Evolutionary conservation across 305 asterid genomes (phyloP).

Genomic region (Fraxinus baroniana): DNA sequence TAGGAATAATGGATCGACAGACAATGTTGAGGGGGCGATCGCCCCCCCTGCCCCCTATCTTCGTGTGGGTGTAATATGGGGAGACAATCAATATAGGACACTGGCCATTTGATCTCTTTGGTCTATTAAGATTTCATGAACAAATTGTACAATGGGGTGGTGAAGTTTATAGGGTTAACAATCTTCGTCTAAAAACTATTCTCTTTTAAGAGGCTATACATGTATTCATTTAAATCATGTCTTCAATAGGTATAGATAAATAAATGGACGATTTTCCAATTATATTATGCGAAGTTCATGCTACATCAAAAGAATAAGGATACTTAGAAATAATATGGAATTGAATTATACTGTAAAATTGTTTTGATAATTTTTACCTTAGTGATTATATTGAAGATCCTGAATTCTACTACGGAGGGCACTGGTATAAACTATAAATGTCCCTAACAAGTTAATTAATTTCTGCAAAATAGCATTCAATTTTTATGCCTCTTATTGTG

Average conservation of each 20-base stretch:
- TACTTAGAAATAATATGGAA: constrained; percentile 29
- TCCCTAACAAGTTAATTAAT: constrained; percentile 24
- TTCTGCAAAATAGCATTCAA: no score
- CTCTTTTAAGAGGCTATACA: no score
- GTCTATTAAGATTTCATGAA: constrained; percentile 25
- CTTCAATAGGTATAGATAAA: constrained; percentile 41
- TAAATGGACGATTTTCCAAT: constrained; percentile 35
- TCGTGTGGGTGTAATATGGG: constrained; percentile 63
- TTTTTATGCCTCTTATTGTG: no score
- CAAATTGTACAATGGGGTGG: constrained; percentile 70
- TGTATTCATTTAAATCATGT: no score
- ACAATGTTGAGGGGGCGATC: no score
- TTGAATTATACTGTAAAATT: constrained; percentile 42
- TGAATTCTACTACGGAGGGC: constrained; percentile 69
- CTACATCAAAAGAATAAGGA: constrained; percentile 42
- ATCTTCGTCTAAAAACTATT: not conserved
- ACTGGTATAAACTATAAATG: constrained; percentile 52
- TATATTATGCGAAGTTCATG: constrained; percentile 30
- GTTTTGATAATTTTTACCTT: constrained; percentile 36
- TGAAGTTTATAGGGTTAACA: constrained; percentile 50
- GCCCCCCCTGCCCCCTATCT: no score
- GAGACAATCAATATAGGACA: constrained; percentile 35
- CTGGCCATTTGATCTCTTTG: constrained; percentile 56
- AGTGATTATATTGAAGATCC: constrained; percentile 58
- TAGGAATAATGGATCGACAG: no score